Evolutionary conservation across 495 filamentous ascomycete genomes (phyloP).

Genomic region (Mytilinidion resinicola): DNA sequence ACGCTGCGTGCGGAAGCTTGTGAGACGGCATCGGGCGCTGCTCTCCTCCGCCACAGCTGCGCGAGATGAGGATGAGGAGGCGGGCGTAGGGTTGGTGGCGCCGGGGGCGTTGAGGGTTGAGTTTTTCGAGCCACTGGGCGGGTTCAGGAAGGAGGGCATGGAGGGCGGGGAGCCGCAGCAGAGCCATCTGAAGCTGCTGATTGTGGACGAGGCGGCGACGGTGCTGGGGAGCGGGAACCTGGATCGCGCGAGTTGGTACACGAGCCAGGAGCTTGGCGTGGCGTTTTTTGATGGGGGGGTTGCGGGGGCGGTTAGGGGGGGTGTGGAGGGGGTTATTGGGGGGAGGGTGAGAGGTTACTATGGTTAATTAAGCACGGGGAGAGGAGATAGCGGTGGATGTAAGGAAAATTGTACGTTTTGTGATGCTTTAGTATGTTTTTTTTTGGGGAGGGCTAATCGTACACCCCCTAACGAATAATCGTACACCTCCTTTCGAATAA

Average conservation of each 20-base stretch:
- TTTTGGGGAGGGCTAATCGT: too few species aligned
- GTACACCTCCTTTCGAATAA: too few species aligned
- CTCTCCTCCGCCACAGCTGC: neutral
- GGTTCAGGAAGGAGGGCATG: slow-evolving; percentile 4
- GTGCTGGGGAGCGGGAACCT: slow-evolving; percentile 70
- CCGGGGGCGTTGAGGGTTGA: slow-evolving; percentile 38
- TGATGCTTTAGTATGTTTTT: too few species aligned
- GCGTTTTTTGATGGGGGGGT: slow-evolving; percentile 49
- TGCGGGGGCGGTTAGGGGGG: slow-evolving; percentile 37
- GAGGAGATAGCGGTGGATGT: neutral
- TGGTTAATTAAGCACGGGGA: neutral
- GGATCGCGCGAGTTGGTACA: slow-evolving; percentile 71
- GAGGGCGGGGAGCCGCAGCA: slow-evolving; percentile 47
- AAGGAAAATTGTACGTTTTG: too few species aligned
- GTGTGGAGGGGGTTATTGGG: slow-evolving; percentile 40
- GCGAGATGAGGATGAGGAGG: slow-evolving; percentile 11
- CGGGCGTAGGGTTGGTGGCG: neutral
- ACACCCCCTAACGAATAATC: too few species aligned
- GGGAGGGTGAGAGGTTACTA: slow-evolving; percentile 28
- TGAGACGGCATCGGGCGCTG: slow-evolving; percentile 40
- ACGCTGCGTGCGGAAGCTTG: slow-evolving; percentile 49
- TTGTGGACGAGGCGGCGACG: slow-evolving; percentile 54
- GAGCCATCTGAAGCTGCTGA: slow-evolving; percentile 62
- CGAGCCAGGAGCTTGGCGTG: slow-evolving; percentile 70
- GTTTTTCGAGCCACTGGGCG: slow-evolving; percentile 40